Evolutionary conservation across 345 rosid genomes (phyloP), one percentile per base, ranked within the genome.

Genomic region (Odontarrhena argentea): DNA sequence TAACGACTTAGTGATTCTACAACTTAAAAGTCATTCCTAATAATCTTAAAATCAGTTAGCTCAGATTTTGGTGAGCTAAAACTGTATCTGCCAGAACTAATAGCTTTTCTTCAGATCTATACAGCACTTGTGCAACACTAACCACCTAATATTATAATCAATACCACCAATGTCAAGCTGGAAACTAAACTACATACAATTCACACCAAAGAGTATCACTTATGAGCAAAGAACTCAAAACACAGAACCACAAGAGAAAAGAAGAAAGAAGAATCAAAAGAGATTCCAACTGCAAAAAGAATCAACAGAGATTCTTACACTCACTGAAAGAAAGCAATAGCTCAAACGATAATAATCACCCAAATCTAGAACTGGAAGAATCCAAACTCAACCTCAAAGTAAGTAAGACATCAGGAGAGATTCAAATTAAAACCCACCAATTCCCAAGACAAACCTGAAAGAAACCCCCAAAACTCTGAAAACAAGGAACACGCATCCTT

Each of bases 381-480:
- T 22, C 60, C 43, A 70, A 70, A 24, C 56, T 60, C 40, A 1
- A 35, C 12, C 12, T 41, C n/a, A 51, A 64, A 51, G 7, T 5
- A 65, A 1, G 18, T 9, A 26, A 18, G 9, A 22, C 28, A 42
- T 13, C 42, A 41, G 59, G 41, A 55, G 30, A 36, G 37, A 65
- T 25, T 42, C 34, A 51, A 51, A 14, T 25, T 6, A 66, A 53
- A 60, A 55, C 48, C 59, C 47, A 74, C 44, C 41, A 68, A 66
- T 34, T 52, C 26, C 49, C 42, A 59, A 46, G 4, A 74, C 73
- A 74, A 74, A 74, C 73, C 73, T 74, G 73, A 36, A 32, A 67
- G 13, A 67, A 42, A 35, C 15, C 65, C 64, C 73, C 73, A 68
- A 61, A 54, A 60, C 28, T 65, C 63, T 53, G 73, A 60, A 73